A percentile compares a stretch with the other conserved stretches of the same genome.
Conservation (phyloP, 768 basidiomycete species). For the Agrocybe chaxingu region DNA sequence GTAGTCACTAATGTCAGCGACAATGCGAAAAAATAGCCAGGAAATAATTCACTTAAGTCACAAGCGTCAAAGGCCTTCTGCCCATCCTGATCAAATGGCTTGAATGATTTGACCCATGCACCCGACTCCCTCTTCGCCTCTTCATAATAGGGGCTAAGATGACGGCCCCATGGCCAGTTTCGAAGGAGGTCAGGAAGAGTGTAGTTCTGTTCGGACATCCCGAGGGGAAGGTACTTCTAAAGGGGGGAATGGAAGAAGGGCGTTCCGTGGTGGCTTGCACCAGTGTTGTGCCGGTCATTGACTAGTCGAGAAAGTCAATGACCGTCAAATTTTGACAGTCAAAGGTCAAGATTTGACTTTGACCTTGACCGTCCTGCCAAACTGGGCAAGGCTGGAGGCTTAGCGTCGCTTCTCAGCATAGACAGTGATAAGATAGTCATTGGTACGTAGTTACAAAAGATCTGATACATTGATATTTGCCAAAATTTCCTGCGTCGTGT, state of each 20-base stretch:
- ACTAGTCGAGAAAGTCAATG: no score
- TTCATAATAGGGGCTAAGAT: constrained; percentile 34
- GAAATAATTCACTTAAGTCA: constrained; percentile 15
- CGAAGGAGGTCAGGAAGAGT: constrained; percentile 26
- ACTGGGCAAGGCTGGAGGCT: no score
- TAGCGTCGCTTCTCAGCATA: no score
- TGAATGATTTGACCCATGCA: constrained; percentile 19
- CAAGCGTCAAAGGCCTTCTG: constrained; percentile 20
- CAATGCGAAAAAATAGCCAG: not conserved
- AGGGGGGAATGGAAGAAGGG: not conserved
- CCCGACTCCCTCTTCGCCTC: constrained; percentile 19
- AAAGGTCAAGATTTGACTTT: no score
- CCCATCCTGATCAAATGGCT: constrained; percentile 16
- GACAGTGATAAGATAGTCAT: no score
- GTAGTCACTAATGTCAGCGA: not conserved
- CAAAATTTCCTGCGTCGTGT: not conserved
- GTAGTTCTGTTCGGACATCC: constrained; percentile 10
- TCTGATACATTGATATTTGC: no score
- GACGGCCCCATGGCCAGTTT: constrained; percentile 42
- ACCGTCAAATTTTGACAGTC: no score
- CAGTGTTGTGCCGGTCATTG: no score
- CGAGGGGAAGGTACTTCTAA: not conserved
- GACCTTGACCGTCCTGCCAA: no score
- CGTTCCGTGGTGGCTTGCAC: no score
- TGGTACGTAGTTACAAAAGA: no score